A percentile compares a stretch with the other conserved stretches of the same genome.
phyloP scores from a whole-genome alignment of 345 rosid genomes.

The Arabidopsis suecica region DNA sequence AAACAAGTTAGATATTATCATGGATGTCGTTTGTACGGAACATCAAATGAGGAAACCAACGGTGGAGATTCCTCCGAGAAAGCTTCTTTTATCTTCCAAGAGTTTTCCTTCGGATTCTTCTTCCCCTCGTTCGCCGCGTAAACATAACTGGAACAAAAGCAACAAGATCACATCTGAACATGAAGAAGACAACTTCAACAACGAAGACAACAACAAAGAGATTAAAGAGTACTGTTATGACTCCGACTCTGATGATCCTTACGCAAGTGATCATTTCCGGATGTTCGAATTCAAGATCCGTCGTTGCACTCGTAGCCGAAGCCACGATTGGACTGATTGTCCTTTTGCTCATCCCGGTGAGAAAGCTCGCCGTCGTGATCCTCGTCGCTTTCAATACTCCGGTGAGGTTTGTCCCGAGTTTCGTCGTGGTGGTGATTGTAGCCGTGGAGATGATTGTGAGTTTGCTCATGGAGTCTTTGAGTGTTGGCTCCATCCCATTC shows the following conservation, averaged over 20 bases:
- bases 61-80: slow-evolving; percentile 46
- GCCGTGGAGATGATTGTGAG: slow-evolving; percentile 80
- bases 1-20: slow-evolving; percentile 1
- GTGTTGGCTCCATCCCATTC: slow-evolving; percentile 81
- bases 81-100: slow-evolving; percentile 42
- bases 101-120: slow-evolving; percentile 29
- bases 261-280: slow-evolving; percentile 80
- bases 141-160: slow-evolving; percentile 41
- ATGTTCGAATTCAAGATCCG: slow-evolving; percentile 97
- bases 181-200: slow-evolving; percentile 18
- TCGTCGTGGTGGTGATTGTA: slow-evolving; percentile 68
- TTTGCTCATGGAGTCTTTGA: slow-evolving; percentile 87
- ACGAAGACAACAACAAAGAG: slow-evolving; percentile 23
- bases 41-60: slow-evolving; percentile 35
- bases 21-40: slow-evolving; percentile 38
- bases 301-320: slow-evolving; percentile 86
- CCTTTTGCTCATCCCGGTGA: slow-evolving; percentile 95
- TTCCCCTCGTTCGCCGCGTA: slow-evolving; percentile 43
- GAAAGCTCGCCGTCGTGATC: slow-evolving; percentile 96
- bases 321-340: slow-evolving; percentile 99
- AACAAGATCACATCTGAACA: slow-evolving; percentile 37
- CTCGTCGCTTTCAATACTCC: slow-evolving; percentile 64
- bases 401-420: slow-evolving; percentile 79
- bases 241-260: slow-evolving; percentile 59
- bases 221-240: slow-evolving; percentile 41